Evolutionary conservation across 805 yeast species (phyloP).

Genomic region (Ogataea naganishii): DNA sequence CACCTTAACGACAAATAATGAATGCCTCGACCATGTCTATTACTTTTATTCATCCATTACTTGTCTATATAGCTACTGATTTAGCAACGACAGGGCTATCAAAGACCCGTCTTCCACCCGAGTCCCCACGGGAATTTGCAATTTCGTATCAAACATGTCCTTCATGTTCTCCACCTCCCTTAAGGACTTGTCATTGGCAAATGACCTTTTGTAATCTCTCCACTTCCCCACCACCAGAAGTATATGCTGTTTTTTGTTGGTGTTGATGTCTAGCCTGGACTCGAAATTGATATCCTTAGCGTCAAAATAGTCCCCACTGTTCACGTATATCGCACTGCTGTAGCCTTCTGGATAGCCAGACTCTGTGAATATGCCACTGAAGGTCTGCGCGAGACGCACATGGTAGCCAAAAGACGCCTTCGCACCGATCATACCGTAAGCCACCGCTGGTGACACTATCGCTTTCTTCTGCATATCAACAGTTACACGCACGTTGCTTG

Average conservation of each 20-base stretch:
- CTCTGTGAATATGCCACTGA: slow-evolving; percentile 64
- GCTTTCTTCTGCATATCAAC: slow-evolving; percentile 54
- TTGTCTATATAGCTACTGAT: no score
- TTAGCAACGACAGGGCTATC: slow-evolving; percentile 42
- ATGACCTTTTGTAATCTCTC: slow-evolving; percentile 45
- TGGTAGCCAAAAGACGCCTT: slow-evolving; percentile 61
- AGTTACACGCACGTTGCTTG: slow-evolving; percentile 73
- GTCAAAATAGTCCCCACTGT: slow-evolving; percentile 56
- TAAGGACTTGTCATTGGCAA: slow-evolving; percentile 40
- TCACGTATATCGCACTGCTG: slow-evolving; percentile 53
- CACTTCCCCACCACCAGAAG: slow-evolving; percentile 59
- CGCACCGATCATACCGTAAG: slow-evolving; percentile 58
- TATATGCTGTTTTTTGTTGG: slow-evolving; percentile 18
- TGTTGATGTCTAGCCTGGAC: slow-evolving; percentile 5
- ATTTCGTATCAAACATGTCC: slow-evolving; percentile 62
- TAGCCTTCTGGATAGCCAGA: slow-evolving; percentile 61
- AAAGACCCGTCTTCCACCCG: slow-evolving; percentile 66
- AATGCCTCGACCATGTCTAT: no score
- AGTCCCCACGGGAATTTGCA: slow-evolving; percentile 44
- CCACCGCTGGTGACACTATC: slow-evolving; percentile 63
- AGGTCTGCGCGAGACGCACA: slow-evolving; percentile 56
- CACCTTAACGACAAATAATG: no score
- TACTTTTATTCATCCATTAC: no score
- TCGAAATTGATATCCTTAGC: slow-evolving; percentile 17
- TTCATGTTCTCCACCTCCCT: slow-evolving; percentile 45